Evolutionary conservation across 129 eudicot genomes (phyloP).

Genomic region (Flaveria sonorensis): DNA sequence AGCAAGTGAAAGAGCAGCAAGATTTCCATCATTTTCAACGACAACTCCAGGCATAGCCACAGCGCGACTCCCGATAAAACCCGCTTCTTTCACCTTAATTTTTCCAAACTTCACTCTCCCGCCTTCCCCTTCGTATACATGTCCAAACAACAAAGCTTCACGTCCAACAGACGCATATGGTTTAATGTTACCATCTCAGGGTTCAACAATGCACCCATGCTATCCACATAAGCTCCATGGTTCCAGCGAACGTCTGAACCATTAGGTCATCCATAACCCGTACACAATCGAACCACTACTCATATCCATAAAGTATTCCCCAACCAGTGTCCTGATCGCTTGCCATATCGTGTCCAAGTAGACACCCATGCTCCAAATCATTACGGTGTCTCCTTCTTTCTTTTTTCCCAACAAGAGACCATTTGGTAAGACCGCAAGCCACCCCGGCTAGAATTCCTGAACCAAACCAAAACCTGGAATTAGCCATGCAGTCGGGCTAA

Average conservation of each 20-base stretch:
- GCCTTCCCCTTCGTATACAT: slow-evolving; percentile 63
- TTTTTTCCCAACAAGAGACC: slow-evolving; percentile 62
- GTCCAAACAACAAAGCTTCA: slow-evolving; percentile 64
- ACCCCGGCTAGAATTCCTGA: slow-evolving; percentile 49
- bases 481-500: slow-evolving; percentile 33
- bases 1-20: slow-evolving; percentile 55
- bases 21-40: slow-evolving; percentile 48
- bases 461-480: slow-evolving; percentile 40
- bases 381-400: slow-evolving; percentile 42
- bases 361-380: slow-evolving; percentile 53
- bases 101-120: slow-evolving; percentile 64
- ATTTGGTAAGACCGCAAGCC: slow-evolving; percentile 47
- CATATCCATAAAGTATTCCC: slow-evolving; percentile 63
- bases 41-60: slow-evolving; percentile 65
- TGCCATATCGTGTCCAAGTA: slow-evolving; percentile 72
- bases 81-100: slow-evolving; percentile 44
- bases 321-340: slow-evolving; percentile 57
- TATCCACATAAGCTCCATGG: slow-evolving; percentile 56
- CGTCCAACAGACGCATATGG: slow-evolving; percentile 44
- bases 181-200: slow-evolving; percentile 59
- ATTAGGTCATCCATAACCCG: slow-evolving; percentile 54
- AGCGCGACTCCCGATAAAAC: slow-evolving; percentile 59
- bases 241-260: slow-evolving; percentile 58
- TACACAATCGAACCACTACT: slow-evolving; percentile 47
- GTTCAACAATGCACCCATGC: slow-evolving; percentile 58